Evolutionary conservation across 441 rosid species (phyloP).

Genomic region (Erodium moschatum): DNA sequence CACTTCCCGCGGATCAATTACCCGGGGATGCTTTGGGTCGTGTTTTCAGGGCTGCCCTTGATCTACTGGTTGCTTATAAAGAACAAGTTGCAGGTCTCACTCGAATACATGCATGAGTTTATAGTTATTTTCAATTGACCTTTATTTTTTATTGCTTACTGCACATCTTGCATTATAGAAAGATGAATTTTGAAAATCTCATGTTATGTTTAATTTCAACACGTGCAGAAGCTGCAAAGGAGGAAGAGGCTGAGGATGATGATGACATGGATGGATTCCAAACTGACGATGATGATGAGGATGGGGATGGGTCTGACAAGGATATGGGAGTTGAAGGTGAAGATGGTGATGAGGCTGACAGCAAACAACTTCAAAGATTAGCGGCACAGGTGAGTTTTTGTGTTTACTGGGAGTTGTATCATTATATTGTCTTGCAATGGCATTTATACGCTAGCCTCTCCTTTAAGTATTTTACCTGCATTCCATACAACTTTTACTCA

Average conservation of each 20-base stretch:
- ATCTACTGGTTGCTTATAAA: constrained; percentile 78
- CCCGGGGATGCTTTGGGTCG: constrained; percentile 76
- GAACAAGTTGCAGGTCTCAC: constrained; percentile 86
- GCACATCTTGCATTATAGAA: not conserved
- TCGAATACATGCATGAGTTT: not conserved
- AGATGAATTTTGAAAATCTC: not conserved
- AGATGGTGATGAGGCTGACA: constrained; percentile 89
- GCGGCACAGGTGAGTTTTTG: constrained; percentile 69
- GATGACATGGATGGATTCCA: constrained; percentile 91
- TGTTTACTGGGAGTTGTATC: not conserved
- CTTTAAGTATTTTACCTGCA: no score
- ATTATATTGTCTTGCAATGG: no score
- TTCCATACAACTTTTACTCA: no score
- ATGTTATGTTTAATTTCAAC: not conserved
- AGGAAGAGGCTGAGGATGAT: constrained; percentile 72
- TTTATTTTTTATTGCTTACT: not conserved
- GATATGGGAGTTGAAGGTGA: constrained; percentile 74
- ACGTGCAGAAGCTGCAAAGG: constrained; percentile 70
- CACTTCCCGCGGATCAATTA: constrained; percentile 65
- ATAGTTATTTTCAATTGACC: not conserved
- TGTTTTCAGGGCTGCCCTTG: constrained; percentile 74
- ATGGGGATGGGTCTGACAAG: constrained; percentile 61
- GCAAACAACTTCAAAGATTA: constrained; percentile 59
- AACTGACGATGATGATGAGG: constrained; percentile 78
- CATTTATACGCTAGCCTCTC: no score